A percentile compares a stretch with the other conserved stretches of the same genome.
Evolutionary conservation across 2,329 filamentous ascomycete genomes (phyloP).

Genomic region (Pseudogymnoascus sp.): DNA sequence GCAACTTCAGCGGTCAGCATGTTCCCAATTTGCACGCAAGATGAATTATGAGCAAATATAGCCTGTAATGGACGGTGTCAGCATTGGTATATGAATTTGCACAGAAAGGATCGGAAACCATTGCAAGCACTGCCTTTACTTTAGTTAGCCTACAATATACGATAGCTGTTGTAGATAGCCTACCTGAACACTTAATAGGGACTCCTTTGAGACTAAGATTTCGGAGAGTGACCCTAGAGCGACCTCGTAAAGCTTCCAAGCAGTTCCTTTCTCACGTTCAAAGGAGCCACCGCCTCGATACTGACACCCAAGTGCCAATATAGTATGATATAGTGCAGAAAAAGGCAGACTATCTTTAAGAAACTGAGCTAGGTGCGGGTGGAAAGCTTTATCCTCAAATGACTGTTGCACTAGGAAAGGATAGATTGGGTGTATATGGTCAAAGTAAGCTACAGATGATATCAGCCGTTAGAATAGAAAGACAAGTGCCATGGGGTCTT

Average conservation of each 20-base stretch:
- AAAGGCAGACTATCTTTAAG: constrained; percentile 28
- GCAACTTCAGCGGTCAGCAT: constrained; percentile 29
- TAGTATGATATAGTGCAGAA: constrained; percentile 33
- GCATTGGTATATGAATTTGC: too few relatives aligned
- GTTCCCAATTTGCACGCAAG: constrained; percentile 30
- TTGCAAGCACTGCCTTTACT: constrained; percentile 13
- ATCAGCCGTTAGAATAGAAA: neutral
- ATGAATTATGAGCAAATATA: constrained; percentile 31
- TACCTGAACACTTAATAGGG: constrained; percentile 24
- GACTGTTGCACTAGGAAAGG: constrained; percentile 33
- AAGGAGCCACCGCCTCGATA: constrained; percentile 29
- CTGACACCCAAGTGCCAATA: constrained; percentile 16
- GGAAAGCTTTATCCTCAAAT: constrained; percentile 30
- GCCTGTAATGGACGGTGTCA: constrained; percentile 19
- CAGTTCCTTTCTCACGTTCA: constrained; percentile 32
- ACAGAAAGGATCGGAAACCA: constrained; percentile 8
- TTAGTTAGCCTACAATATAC: neutral
- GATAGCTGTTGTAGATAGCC: neutral
- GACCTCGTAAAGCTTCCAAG: constrained; percentile 35
- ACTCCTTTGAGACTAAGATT: constrained; percentile 20
- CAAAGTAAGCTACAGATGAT: constrained; percentile 31
- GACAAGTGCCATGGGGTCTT: neutral
- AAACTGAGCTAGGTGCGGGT: constrained; percentile 22
- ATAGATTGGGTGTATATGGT: constrained; percentile 33
- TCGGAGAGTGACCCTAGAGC: constrained; percentile 33